Percentiles rank a stretch among this genome's conserved stretches.
Evolutionary conservation across 441 rosid genomes (phyloP).

Genomic region (Erodium chrysanthum): DNA sequence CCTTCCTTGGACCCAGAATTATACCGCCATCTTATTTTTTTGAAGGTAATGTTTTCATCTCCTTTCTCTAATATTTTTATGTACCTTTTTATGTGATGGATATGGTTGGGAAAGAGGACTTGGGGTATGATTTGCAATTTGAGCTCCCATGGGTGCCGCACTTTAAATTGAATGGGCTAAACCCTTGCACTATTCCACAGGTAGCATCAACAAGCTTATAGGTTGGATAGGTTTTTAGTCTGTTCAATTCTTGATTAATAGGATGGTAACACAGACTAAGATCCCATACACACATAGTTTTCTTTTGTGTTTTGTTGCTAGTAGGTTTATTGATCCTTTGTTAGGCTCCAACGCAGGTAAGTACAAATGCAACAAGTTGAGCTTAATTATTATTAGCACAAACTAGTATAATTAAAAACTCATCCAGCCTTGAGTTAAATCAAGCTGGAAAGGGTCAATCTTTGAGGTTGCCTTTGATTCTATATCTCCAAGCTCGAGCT

Average conservation of each 20-base stretch:
- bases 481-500: neutral
- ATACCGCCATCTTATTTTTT: conserved; percentile 90
- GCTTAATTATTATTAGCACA: neutral
- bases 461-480: neutral
- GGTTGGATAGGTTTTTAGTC: neutral
- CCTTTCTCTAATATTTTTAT: neutral
- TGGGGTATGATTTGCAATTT: neutral
- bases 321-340: neutral
- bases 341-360: neutral
- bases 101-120: neutral
- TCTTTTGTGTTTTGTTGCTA: neutral
- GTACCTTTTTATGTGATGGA: neutral
- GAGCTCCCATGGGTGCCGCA: neutral
- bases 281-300: too few relatives aligned
- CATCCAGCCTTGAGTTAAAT: neutral
- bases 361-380: neutral
- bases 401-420: neutral
- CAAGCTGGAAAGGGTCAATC: neutral
- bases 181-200: too few relatives aligned
- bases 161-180: neutral
- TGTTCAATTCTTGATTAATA: neutral
- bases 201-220: neutral
- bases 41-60: conserved; percentile 49
- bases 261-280: neutral
- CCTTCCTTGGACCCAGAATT: conserved; percentile 96